Evolutionary conservation across 2,329 filamentous ascomycete species (phyloP), one percentile per base, ranked within the genome.

Genomic region (Botrytis fabae): DNA sequence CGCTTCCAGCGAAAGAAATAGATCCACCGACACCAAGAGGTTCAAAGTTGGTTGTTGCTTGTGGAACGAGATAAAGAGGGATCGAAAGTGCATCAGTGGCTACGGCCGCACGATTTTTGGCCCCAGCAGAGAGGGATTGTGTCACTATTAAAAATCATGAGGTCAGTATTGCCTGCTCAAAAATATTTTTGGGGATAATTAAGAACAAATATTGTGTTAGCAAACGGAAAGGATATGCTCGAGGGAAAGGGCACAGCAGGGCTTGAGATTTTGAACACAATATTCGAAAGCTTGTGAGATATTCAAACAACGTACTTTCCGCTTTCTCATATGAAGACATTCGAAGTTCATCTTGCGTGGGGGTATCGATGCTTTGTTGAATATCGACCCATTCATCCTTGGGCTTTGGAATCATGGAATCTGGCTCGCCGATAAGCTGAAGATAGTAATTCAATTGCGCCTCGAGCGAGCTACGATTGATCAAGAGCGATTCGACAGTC

Each of bases 361-460:
- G 28, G 57, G 10, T 9, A 42, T 69, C 46, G 14, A 59, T 59
- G 22, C 35, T 69, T 9, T 57, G 46, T 8, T 38, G 48, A 44
- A 69, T 57, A 44, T 69, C 66, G 22, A 42, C 3, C 66, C 46
- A 57, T 4, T 59, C 8, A 25, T 69, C 38, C n/a, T 42, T 57
- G 9, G 28, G 51, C 38, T 69, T 69, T n/a, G 48, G 51, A 8
- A 57, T 57, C 35, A 28, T 44, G 51, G 65, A 38, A 28, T 69
- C 38, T 10, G 48, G 46, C n/a, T 44, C 65, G 65, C 65, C 65
- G 25, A 69, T 57, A 16, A 57, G 48, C 18, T 59, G 28, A 9
- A 69, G 65, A 9, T 69, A 69, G 48, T 57, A 69, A 16, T 69
- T 35, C 48, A 69, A 22, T n/a, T 69, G 65, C 14, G 51, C 65